phyloP scores from a whole-genome alignment of 1,139 yeast species.

The Yamadazyma kanchanaburiensis region DNA sequence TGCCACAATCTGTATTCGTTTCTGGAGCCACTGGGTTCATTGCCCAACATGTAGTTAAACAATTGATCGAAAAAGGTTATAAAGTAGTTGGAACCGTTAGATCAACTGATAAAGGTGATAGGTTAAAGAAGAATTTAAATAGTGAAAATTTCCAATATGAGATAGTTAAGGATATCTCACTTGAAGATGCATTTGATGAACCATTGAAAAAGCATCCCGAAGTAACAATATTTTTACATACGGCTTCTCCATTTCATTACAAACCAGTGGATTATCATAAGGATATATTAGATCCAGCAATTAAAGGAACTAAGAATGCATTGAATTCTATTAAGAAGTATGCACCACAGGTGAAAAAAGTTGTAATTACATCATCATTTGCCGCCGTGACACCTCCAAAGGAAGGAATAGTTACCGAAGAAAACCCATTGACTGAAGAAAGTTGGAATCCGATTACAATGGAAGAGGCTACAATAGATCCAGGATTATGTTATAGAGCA shows the following conservation, averaged over 20 bases:
- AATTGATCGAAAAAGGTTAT: constrained; percentile 35
- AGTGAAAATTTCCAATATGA: constrained; percentile 35
- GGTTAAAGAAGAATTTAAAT: constrained; percentile 31
- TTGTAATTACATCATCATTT: constrained; percentile 25
- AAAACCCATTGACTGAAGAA: constrained; percentile 21
- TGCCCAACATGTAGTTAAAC: constrained; percentile 29
- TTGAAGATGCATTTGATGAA: constrained; percentile 50
- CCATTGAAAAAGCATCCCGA: constrained; percentile 46
- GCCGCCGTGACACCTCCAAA: constrained; percentile 24
- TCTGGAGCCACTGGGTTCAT: constrained; percentile 37
- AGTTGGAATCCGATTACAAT: constrained; percentile 37
- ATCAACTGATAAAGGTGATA: constrained; percentile 48
- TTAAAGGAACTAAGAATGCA: constrained; percentile 21
- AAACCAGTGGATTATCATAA: constrained; percentile 13
- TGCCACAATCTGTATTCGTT: constrained; percentile 27
- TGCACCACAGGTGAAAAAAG: constrained; percentile 21
- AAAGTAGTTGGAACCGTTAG: constrained; percentile 59
- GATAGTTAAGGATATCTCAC: constrained; percentile 48
- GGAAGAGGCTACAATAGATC: constrained; percentile 24
- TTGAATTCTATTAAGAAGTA: constrained; percentile 17
- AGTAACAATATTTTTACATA: constrained; percentile 53
- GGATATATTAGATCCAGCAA: constrained; percentile 16
- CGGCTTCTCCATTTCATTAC: constrained; percentile 24
- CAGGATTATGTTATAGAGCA: constrained; percentile 23
- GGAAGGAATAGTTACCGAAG: constrained; percentile 6